Conservation (phyloP, 148 eudicot species). For the Amaranthus palmeri region DNA sequence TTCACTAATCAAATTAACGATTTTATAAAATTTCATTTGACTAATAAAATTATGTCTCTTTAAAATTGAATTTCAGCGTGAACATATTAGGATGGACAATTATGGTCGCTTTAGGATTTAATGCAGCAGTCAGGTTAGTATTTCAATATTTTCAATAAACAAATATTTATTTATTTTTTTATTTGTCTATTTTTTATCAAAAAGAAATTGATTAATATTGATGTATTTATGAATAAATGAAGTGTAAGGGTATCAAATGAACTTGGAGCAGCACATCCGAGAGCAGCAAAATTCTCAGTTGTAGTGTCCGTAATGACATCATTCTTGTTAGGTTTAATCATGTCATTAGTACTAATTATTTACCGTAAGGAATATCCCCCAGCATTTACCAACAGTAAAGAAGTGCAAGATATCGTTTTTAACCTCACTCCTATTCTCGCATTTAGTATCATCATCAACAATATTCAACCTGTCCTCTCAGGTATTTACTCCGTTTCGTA, state of each 20-base stretch:
- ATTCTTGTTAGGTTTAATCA: slow-evolving; percentile 25
- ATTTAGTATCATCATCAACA: slow-evolving; percentile 29
- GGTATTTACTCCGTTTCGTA: slow-evolving; percentile 25
- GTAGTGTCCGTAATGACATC: slow-evolving; percentile 30
- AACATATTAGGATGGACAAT: slow-evolving; percentile 48
- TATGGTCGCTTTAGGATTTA: slow-evolving; percentile 40
- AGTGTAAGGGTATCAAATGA: slow-evolving; percentile 64
- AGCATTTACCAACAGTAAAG: slow-evolving; percentile 26
- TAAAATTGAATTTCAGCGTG: slow-evolving; percentile 34
- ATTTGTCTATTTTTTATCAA: neutral
- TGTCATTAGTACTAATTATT: slow-evolving; percentile 28
- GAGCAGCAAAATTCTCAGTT: slow-evolving; percentile 41
- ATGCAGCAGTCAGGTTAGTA: slow-evolving; percentile 45
- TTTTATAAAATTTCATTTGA: too few relatives aligned
- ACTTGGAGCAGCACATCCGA: slow-evolving; percentile 44
- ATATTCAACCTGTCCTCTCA: slow-evolving; percentile 45
- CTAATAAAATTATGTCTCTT: too few relatives aligned
- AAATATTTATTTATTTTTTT: slow-evolving; percentile 1
- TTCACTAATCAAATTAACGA: too few relatives aligned
- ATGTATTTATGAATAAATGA: neutral
- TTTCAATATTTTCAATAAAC: too few relatives aligned
- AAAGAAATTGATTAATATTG: neutral
- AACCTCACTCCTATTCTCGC: slow-evolving; percentile 47
- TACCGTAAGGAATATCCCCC: slow-evolving; percentile 31
- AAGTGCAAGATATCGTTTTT: slow-evolving; percentile 33